Base-by-base conservation (phyloP, 2,329 filamentous ascomycete genomes). In the Trichoderma atroviride region DNA sequence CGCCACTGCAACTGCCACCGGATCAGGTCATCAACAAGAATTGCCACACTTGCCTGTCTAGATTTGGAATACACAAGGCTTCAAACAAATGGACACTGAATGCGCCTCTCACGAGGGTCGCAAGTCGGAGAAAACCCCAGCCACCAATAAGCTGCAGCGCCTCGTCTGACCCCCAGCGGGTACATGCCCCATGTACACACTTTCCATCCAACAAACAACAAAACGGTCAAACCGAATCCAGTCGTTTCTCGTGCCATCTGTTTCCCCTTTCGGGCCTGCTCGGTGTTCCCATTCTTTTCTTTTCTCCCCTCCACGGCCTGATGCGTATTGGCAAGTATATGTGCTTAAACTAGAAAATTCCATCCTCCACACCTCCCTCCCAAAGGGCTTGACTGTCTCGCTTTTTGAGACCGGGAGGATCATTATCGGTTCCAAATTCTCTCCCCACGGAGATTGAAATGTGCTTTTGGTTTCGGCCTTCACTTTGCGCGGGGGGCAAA, bases 331-430 rank as follows among this genome's bases (percentile, higher is more conserved):
- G 1, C 11, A 35, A 11, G 33, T 35, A 13, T 35, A 13, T 16
- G 16, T 66, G 35, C 33, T 29, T 37, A 35, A 37, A 33, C 62
- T 57, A 29, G 40, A 40, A 40, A 47, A 6, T 4, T 4, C 5
- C 13, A 24, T 9, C 29, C 63, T 16, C 55, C 63, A n/a, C 40
- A n/a, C 27, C n/a, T 40, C 27, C 43, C n/a, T 37, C 24, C 3
- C 43, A 11, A 19, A 13, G 11, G 43, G 16, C 55, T 22, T 24
- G 27, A 33, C n/a, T 35, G 37, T 24, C 24, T 13, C 50, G 10
- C 40, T n/a, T 19, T 9, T 43, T 67, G 55, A 67, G 55, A 67
- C 55, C 55, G 63, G 63, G 55, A 67, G 63, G 63, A 67, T 66
- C 53, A 52, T 55, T 6, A 35, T 27, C 24, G 24, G 37, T 27